Evolutionary conservation across 139 green algal genomes (phyloP), one percentile per base, ranked within the genome.

Genomic region (Tetraselmis chui): DNA sequence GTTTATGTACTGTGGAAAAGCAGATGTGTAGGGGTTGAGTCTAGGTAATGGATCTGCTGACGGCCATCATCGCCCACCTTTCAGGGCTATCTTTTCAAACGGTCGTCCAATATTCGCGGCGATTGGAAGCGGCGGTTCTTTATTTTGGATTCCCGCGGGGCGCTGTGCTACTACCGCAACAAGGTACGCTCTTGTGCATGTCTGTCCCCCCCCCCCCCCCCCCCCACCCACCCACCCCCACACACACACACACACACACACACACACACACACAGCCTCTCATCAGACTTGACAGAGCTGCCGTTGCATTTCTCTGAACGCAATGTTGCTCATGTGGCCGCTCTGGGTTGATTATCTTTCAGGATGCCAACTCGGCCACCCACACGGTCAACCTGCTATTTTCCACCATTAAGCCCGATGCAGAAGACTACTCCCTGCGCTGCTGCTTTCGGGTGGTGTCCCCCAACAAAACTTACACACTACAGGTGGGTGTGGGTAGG

Each of bases 41-140:
- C 25, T 77, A 76, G 23, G 81, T 77, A 27, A 45, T 85, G 29
- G 81, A 83, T 1, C 29, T 27, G 5, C 58, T 32, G 27, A 77
- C 80, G 28, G 1, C 32, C 89, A 30, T 80, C 92, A 45, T 91
- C 83, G 2, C 78, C 89, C n/a, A 81, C 94, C n/a, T 89, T 89
- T 76, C 91, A 96, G 89, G 94, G 94, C 28, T 97, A 96, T 84
- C 82, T 98, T 31, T 86, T 91, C 30, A 98, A 98, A 81, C 84
- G 88, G 29, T 89, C 88, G 2, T 85, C 77, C 77, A 88, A 90
- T 78, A 86, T 92, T 78, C 83, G 85, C 30, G 80, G 78, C 1
- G 91, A 95, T 32, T 97, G 91, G 91, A 95, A 96, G 86, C 87
- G 92, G 31, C 88, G 95, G 30, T 98, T 95, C 88, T 98, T 98